Conservation (phyloP, 1,139 yeast species). For the Arxiozyma telluris region DNA sequence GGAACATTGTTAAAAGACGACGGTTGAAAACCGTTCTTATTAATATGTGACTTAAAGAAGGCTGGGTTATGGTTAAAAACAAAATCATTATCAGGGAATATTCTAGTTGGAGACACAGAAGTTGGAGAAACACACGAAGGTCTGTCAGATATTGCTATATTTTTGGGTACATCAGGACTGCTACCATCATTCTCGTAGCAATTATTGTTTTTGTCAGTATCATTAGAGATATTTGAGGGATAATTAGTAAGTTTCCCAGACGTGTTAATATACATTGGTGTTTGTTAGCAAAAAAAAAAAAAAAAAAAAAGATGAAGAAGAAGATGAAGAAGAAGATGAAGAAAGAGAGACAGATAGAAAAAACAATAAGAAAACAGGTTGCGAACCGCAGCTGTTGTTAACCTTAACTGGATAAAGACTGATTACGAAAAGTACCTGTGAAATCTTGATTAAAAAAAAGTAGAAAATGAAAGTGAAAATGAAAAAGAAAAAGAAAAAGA, state of each 20-base stretch:
- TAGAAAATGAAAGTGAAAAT: too few species aligned
- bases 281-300: neutral
- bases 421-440: too few species aligned
- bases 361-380: too few species aligned
- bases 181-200: too few species aligned
- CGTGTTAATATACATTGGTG: slow-evolving; percentile 4
- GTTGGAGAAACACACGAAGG: neutral
- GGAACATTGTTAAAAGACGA: neutral
- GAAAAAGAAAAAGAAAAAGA: too few species aligned
- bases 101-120: slow-evolving; percentile 1
- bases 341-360: too few species aligned
- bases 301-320: neutral
- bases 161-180: neutral
- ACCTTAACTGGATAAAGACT: too few species aligned
- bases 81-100: neutral
- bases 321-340: neutral
- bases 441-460: too few species aligned
- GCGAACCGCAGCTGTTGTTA: too few species aligned
- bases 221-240: neutral
- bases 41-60: neutral
- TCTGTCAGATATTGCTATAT: neutral
- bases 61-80: neutral
- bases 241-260: neutral
- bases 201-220: neutral
- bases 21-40: neutral